phyloP scores from a whole-genome alignment of 306 rosid genomes.

The Quercus gilva region DNA sequence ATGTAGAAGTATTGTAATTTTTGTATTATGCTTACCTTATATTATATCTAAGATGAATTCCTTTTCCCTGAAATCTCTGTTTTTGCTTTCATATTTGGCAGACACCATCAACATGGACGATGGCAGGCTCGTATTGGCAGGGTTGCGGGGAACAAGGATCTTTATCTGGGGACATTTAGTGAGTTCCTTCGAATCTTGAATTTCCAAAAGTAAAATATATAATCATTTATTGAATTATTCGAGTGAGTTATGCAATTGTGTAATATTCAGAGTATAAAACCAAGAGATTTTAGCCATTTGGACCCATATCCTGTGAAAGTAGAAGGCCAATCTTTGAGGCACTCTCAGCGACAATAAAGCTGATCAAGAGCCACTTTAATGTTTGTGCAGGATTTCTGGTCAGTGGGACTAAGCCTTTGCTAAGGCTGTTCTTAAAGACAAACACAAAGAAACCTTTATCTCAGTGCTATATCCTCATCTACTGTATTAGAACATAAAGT shows the following conservation, averaged over 20 bases:
- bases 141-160: slow-evolving; percentile 94
- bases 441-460: neutral
- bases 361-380: slow-evolving; percentile 27
- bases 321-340: slow-evolving; percentile 30
- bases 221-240: neutral
- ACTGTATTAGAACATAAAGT: neutral
- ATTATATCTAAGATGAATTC: neutral
- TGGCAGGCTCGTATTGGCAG: slow-evolving; percentile 98
- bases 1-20: neutral
- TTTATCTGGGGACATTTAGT: slow-evolving; percentile 93
- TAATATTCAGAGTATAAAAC: slow-evolving; percentile 16
- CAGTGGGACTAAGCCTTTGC: slow-evolving; percentile 15
- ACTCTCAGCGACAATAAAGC: slow-evolving; percentile 26
- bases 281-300: neutral
- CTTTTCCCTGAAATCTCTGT: slow-evolving; percentile 4
- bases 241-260: neutral
- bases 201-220: neutral
- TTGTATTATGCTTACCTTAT: slow-evolving; percentile 2
- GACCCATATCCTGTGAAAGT: slow-evolving; percentile 22
- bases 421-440: slow-evolving; percentile 34
- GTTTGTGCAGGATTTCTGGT: slow-evolving; percentile 14
- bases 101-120: slow-evolving; percentile 96
- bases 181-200: slow-evolving; percentile 30
- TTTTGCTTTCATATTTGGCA: slow-evolving; percentile 35
- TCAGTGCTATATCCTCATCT: neutral